Percentiles rank a stretch among this genome's conserved stretches.
Evolutionary conservation across 148 eudicot species (phyloP).

Genomic region (Rhododendron griersonianum): DNA sequence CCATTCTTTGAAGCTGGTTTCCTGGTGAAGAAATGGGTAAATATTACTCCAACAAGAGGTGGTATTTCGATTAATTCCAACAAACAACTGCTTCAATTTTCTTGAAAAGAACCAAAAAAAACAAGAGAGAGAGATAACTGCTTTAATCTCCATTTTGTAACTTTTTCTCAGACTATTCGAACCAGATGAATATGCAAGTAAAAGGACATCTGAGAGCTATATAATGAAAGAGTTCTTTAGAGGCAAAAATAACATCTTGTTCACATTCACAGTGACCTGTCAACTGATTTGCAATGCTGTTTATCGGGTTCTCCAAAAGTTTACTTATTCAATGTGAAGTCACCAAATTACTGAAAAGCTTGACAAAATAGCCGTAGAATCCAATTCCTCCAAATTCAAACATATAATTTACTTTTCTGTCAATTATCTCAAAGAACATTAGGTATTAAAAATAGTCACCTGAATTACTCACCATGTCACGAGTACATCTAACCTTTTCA

Average conservation of each 20-base stretch:
- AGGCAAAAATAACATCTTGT: not conserved
- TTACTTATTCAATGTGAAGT: not conserved
- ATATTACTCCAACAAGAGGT: not conserved
- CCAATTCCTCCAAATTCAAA: not conserved
- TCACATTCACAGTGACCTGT: not conserved
- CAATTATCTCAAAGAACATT: not conserved
- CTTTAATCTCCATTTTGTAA: not conserved
- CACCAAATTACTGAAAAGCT: not conserved
- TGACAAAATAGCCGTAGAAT: not conserved
- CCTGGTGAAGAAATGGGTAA: conserved; percentile 37
- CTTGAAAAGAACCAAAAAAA: not conserved
- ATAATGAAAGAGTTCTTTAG: not conserved
- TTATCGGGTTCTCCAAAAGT: not conserved
- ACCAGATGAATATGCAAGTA: not conserved
- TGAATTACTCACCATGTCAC: not conserved
- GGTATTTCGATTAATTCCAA: not conserved
- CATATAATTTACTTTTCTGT: not conserved
- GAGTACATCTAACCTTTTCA: not conserved
- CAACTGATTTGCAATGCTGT: not conserved
- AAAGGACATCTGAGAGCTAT: not conserved
- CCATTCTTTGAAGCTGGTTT: conserved; percentile 86
- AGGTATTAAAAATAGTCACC: not conserved
- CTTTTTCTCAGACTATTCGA: not conserved
- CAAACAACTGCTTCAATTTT: not conserved
- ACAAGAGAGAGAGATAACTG: not conserved